phyloP scores from a whole-genome alignment of 2,329 filamentous ascomycete genomes.

The Botryotinia globosa region DNA sequence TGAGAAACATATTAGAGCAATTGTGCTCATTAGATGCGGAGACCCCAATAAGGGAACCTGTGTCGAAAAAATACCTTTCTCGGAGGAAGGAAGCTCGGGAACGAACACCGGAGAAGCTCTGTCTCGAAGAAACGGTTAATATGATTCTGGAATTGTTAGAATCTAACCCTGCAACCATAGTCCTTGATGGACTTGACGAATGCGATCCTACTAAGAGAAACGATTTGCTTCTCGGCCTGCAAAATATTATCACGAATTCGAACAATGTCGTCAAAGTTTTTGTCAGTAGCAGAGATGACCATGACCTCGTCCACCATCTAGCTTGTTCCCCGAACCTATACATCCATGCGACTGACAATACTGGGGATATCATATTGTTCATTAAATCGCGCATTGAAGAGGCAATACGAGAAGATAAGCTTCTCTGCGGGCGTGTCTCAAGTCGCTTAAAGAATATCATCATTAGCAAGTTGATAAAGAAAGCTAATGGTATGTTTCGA shows the following conservation, averaged over 20 bases:
- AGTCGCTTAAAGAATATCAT: too few species aligned
- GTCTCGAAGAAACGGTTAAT: constrained; percentile 7
- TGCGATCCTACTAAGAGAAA: constrained; percentile 18
- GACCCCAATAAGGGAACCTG: neutral
- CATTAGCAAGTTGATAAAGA: too few species aligned
- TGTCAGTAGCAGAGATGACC: constrained; percentile 23
- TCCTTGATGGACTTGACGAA: constrained; percentile 26
- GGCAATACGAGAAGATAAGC: neutral
- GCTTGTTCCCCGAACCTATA: constrained; percentile 17
- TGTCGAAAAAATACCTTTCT: neutral
- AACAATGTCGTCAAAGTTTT: constrained; percentile 23
- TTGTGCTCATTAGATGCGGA: neutral
- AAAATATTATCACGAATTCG: constrained; percentile 20
- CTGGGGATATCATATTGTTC: neutral
- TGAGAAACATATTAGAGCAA: constrained; percentile 32
- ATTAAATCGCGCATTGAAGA: neutral
- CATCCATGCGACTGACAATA: neutral
- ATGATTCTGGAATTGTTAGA: constrained; percentile 14
- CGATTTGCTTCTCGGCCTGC: constrained; percentile 14
- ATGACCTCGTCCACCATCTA: constrained; percentile 20
- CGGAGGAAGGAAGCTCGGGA: constrained; percentile 4
- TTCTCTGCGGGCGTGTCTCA: too few species aligned
- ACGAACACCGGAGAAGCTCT: constrained; percentile 3
- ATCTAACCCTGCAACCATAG: constrained; percentile 17
- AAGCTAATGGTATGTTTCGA: too few species aligned